Conservation (phyloP, 768 basidiomycete genomes). For the Tulasnella sp. region DNA sequence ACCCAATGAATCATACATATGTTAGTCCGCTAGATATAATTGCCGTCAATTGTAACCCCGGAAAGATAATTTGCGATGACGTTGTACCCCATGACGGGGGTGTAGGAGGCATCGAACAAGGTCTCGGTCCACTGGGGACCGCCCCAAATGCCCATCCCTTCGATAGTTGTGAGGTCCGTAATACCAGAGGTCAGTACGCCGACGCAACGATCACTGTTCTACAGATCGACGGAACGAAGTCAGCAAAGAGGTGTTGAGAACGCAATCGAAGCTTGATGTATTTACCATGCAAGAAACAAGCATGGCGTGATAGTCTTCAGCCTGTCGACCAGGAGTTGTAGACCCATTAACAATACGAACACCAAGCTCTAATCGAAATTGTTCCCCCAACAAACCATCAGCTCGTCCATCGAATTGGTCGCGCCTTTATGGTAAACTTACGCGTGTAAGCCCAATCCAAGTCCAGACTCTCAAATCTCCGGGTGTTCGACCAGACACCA, state of each 20-base stretch:
- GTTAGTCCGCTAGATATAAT: not conserved
- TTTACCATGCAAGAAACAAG: no score
- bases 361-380: no score
- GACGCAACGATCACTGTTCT: not conserved
- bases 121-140: constrained; percentile 38
- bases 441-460: constrained; percentile 67
- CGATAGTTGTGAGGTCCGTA: constrained; percentile 47
- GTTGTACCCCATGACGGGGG: constrained; percentile 11
- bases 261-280: no score
- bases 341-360: no score
- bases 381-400: no score
- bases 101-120: constrained; percentile 24
- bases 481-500: constrained; percentile 51
- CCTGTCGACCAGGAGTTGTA: no score
- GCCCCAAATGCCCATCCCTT: constrained; percentile 42
- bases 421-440: not conserved
- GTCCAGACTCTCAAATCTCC: constrained; percentile 60
- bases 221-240: not conserved
- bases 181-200: constrained; percentile 50
- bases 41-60: not conserved
- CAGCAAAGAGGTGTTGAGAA: not conserved
- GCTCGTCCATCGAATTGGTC: not conserved
- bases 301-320: no score
- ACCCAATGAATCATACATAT: no score
- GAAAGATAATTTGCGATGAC: not conserved